These are phyloP conservation scores for Agaricus subrufescens DNA, from an alignment of 768 basidiomycete species.

Conservation along the genomic window DNA sequence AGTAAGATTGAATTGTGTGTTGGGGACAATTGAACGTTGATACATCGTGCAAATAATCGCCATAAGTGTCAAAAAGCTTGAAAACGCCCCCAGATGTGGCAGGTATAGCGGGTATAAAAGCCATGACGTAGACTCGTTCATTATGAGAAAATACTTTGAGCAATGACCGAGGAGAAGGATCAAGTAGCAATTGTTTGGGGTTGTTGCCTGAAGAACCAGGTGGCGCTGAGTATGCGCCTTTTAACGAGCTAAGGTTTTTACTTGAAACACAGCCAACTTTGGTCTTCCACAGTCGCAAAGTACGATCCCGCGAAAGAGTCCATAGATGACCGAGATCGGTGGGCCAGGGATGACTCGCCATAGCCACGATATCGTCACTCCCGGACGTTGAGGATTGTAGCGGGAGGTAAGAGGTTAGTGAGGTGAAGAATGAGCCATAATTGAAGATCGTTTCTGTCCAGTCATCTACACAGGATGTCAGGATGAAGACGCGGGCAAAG, in stretches of 20 bases:
- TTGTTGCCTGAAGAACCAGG: constrained; percentile 15
- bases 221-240: constrained; percentile 16
- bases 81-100: constrained; percentile 78
- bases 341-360: constrained; percentile 71
- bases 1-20: constrained; percentile 59
- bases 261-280: constrained; percentile 69
- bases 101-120: constrained; percentile 65
- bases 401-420: constrained; percentile 63
- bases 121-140: constrained; percentile 52
- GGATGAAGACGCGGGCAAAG: constrained; percentile 7
- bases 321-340: constrained; percentile 73
- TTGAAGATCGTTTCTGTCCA: constrained; percentile 68
- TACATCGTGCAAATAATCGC: constrained; percentile 56
- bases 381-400: constrained; percentile 40
- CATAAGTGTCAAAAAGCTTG: constrained; percentile 52
- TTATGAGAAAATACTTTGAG: constrained; percentile 61
- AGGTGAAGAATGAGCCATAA: constrained; percentile 61
- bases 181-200: constrained; percentile 42
- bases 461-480: constrained; percentile 41
- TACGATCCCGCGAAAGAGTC: constrained; percentile 84
- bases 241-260: constrained; percentile 39
- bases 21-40: constrained; percentile 56
- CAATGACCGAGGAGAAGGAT: constrained; percentile 56
- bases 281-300: constrained; percentile 80
- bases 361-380: constrained; percentile 61